Evolutionary conservation across 495 filamentous ascomycete species (phyloP), one percentile per base, ranked within the genome.

Genomic region (Aspergillus haitiensis): DNA sequence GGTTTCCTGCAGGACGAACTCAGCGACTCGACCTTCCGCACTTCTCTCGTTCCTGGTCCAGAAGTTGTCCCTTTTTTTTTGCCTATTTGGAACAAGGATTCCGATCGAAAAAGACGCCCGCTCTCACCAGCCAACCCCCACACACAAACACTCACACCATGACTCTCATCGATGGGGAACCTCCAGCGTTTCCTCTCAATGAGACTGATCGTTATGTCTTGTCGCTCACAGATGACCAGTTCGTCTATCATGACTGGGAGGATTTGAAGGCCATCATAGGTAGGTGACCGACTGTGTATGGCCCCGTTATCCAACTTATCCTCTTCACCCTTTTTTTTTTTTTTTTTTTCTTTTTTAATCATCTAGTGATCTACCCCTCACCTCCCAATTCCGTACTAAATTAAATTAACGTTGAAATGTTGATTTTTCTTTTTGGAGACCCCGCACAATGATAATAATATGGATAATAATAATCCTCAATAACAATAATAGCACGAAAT

Each of bases 161-260:
- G 18, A 31, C 36, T 21, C 42, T 44, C n/a, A 12, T 37, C 37
- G 32, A 51, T 13, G 57, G 66, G 7, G 64, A 73, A 36, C 42
- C 64, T 2, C 61, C 70, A 1, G 82, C 86, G 7, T 89, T 88
- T 65, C 78, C 82, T 52, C 76, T 91, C 56, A 89, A 86, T 0
- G 84, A 87, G 1, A 71, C 82, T 47, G 88, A 92, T 68, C 81
- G 73, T 58, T 79, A 81, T 69, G 80, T 90, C 13, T 77, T 92
- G 35, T 78, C 84, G n/a, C 82, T 83, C 63, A 86, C 82, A 4
- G 88, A 90, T 67, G 86, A 87, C 37, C 84, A 91, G 48, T 92
- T 87, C 60, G 70, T 82, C 34, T 73, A 75, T 8, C 87, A 90
- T 64, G 79, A 82, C 59, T 92, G 88, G 88, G 80, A 86, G 36